Evolutionary conservation across 2,329 filamentous ascomycete genomes (phyloP).

Genomic region (Diaporthe sp.): DNA sequence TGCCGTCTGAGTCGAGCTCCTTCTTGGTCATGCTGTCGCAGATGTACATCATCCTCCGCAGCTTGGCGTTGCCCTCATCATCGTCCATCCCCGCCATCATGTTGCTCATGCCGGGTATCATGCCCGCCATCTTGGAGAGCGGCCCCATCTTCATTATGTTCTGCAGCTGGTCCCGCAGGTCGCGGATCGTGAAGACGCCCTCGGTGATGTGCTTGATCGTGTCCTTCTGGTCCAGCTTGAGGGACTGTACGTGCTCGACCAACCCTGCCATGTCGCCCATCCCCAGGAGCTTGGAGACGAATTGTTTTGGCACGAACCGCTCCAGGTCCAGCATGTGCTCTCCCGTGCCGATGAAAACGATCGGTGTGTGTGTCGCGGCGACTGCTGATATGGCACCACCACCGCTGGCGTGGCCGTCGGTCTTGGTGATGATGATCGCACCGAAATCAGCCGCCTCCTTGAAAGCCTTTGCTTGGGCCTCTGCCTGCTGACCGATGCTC

Average conservation of each 20-base stretch:
- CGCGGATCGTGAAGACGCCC: conserved; percentile 94
- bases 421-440: conserved; percentile 99
- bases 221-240: conserved; percentile 97
- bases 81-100: conserved; percentile 98
- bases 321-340: conserved; percentile 98
- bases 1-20: conserved; percentile 95
- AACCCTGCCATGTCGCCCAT: conserved; percentile 98
- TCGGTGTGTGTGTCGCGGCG: conserved; percentile 94
- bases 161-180: conserved; percentile 92
- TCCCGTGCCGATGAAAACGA: conserved; percentile 97
- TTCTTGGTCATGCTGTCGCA: conserved; percentile 98
- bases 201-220: conserved; percentile 99
- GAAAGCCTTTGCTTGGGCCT: conserved; percentile 94
- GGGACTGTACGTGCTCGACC: conserved; percentile 94
- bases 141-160: conserved; percentile 99
- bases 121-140: conserved; percentile 95
- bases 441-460: conserved; percentile 97
- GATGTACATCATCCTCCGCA: conserved; percentile 99
- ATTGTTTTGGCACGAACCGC: conserved; percentile 90
- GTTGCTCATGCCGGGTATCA: conserved; percentile 95
- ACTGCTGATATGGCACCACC: conserved; percentile 98
- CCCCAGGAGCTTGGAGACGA: conserved; percentile 91
- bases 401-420: conserved; percentile 92
- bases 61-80: conserved; percentile 91
- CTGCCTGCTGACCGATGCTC: conserved; percentile 95